These are phyloP conservation scores for Vickermania ingenoplastis DNA, from an alignment of 208 protist species.

Conservation along the genomic window DNA sequence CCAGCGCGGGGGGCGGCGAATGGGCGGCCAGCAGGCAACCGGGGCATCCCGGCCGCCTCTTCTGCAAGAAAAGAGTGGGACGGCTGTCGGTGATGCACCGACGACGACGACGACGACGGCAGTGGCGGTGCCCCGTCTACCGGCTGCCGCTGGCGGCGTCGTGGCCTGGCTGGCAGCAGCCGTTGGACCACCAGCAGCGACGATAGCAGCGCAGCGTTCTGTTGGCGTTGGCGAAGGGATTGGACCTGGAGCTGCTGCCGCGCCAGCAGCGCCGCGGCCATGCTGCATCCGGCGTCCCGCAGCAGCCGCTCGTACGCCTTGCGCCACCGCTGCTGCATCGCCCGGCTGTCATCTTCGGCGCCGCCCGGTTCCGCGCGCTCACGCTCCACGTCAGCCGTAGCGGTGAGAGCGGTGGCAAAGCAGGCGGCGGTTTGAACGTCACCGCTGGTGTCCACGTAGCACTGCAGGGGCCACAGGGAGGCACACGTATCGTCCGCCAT, in stretches of 20 bases:
- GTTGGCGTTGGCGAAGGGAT: not conserved
- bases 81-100: too few relatives aligned
- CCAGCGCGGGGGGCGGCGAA: conserved; percentile 33
- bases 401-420: conserved; percentile 44
- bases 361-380: not conserved
- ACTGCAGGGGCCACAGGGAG: conserved; percentile 40
- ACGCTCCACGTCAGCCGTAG: conserved; percentile 7
- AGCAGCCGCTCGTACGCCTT: not conserved
- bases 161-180: too few relatives aligned
- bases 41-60: too few relatives aligned
- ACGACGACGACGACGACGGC: too few relatives aligned
- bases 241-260: not conserved
- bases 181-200: too few relatives aligned
- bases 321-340: not conserved
- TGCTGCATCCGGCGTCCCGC: not conserved
- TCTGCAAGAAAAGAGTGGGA: too few relatives aligned
- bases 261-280: not conserved
- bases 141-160: too few relatives aligned
- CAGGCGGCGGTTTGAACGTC: conserved; percentile 63
- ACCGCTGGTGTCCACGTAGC: conserved; percentile 69
- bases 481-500: conserved; percentile 36
- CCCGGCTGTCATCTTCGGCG: not conserved
- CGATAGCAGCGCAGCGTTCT: too few relatives aligned
- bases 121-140: too few relatives aligned
- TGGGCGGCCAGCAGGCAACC: conserved; percentile 62